Conservation (phyloP, 257 asterid genomes). For the Solanum ossicruentum region DNA sequence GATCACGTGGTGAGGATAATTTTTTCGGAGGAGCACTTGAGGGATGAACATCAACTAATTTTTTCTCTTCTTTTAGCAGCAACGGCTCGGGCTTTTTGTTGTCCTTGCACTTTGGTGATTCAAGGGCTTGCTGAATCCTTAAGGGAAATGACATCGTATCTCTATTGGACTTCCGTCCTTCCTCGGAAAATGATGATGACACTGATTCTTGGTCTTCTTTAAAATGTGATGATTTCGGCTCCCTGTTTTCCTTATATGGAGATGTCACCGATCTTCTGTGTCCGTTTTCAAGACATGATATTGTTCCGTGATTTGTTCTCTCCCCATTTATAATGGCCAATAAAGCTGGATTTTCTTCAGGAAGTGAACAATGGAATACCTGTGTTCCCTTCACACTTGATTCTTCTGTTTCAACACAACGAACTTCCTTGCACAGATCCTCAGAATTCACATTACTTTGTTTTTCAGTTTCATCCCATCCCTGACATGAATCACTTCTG, state of each 20-base stretch:
- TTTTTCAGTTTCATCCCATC: conserved; percentile 75
- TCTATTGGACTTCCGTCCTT: conserved; percentile 4
- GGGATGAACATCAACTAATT: neutral
- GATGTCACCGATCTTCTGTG: neutral
- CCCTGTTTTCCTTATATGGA: conserved; percentile 17
- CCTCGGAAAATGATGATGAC: conserved; percentile 12
- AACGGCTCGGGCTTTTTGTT: conserved; percentile 8
- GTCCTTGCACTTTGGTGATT: conserved; percentile 12
- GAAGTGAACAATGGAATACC: conserved; percentile 6
- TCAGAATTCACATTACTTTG: conserved; percentile 55
- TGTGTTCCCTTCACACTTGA: conserved; percentile 12
- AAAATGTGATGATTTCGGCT: neutral
- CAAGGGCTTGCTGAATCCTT: conserved; percentile 14
- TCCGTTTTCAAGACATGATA: neutral
- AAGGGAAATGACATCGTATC: neutral
- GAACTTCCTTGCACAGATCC: conserved; percentile 22
- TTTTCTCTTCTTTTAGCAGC: neutral
- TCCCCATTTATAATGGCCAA: neutral
- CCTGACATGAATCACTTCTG: conserved; percentile 47
- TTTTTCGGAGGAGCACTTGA: neutral
- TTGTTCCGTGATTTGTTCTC: conserved; percentile 4
- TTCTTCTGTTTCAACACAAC: conserved; percentile 33
- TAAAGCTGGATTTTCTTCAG: conserved; percentile 15
- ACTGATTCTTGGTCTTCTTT: conserved; percentile 19
- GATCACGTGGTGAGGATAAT: neutral